phyloP scores from a whole-genome alignment of 306 rosid species.

The Fragaria vesca region DNA sequence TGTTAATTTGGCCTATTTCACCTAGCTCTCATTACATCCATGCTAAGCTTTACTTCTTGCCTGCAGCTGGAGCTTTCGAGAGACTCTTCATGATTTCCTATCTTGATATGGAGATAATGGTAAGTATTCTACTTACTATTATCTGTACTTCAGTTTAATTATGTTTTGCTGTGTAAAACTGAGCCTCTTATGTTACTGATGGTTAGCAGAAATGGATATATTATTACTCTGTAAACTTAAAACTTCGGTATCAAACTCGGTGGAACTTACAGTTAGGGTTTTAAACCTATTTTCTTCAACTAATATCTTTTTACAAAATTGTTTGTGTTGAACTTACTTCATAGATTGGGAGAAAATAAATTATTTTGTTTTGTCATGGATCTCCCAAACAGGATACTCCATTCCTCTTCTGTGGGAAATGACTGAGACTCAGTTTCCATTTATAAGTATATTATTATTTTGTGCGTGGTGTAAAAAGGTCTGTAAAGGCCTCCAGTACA shows the following conservation, averaged over 20 bases:
- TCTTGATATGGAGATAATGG: slow-evolving; percentile 92
- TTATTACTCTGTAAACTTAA: not conserved
- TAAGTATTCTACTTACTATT: slow-evolving; percentile 40
- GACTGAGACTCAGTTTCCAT: not conserved
- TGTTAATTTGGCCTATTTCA: not conserved
- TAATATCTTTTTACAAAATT: not conserved
- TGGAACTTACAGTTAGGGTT: not conserved
- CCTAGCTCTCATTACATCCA: not conserved
- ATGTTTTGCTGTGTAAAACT: not conserved
- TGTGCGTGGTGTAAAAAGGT: not conserved
- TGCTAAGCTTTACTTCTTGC: slow-evolving; percentile 22
- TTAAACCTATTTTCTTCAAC: not conserved
- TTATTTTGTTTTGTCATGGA: not conserved
- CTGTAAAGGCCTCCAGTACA: not conserved
- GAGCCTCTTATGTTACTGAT: not conserved
- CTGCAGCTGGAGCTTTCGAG: slow-evolving; percentile 74
- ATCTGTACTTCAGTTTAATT: slow-evolving; percentile 18
- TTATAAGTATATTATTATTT: not conserved
- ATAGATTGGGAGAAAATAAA: not conserved
- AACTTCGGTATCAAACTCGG: not conserved
- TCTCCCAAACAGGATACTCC: not conserved
- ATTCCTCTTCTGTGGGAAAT: slow-evolving; percentile 8
- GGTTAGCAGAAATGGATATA: not conserved
- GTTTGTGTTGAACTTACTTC: not conserved
- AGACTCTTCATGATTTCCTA: slow-evolving; percentile 96